Evolutionary conservation across 78 protist species (phyloP).

Genomic region (Chrysochromulina parva): DNA sequence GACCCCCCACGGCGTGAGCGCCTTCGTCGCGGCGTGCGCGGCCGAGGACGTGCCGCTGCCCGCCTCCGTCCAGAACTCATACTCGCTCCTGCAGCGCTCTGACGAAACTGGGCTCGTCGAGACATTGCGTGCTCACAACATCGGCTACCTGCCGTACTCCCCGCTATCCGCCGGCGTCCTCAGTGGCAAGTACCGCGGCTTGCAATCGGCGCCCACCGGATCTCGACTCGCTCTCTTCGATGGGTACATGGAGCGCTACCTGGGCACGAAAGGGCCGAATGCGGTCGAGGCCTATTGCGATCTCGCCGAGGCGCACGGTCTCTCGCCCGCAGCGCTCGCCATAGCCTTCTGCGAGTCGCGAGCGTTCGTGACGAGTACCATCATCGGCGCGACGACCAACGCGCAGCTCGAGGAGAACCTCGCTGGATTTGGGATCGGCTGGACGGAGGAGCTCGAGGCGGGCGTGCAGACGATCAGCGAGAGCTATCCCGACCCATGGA

Average conservation of each 20-base stretch:
- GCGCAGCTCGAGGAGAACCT: slow-evolving; percentile 36
- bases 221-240: background rate
- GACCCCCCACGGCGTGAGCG: slow-evolving; percentile 38
- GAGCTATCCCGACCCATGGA: background rate
- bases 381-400: slow-evolving; percentile 48
- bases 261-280: background rate
- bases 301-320: slow-evolving; percentile 14
- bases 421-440: background rate
- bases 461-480: background rate
- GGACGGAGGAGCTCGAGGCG: background rate
- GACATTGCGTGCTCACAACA: background rate
- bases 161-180: slow-evolving; percentile 38
- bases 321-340: slow-evolving; percentile 42
- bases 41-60: slow-evolving; percentile 20
- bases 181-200: background rate
- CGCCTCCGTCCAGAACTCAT: slow-evolving; percentile 34
- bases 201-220: background rate
- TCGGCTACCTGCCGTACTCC: slow-evolving; percentile 17
- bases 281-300: slow-evolving; percentile 6
- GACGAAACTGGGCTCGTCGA: slow-evolving; percentile 29
- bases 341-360: slow-evolving; percentile 35
- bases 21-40: background rate
- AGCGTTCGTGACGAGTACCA: slow-evolving; percentile 28
- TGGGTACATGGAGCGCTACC: background rate
- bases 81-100: slow-evolving; percentile 32